Conservation (phyloP, 225 moss, liverwort and hornwort species). For the Pseudisothecium myosuroides region DNA sequence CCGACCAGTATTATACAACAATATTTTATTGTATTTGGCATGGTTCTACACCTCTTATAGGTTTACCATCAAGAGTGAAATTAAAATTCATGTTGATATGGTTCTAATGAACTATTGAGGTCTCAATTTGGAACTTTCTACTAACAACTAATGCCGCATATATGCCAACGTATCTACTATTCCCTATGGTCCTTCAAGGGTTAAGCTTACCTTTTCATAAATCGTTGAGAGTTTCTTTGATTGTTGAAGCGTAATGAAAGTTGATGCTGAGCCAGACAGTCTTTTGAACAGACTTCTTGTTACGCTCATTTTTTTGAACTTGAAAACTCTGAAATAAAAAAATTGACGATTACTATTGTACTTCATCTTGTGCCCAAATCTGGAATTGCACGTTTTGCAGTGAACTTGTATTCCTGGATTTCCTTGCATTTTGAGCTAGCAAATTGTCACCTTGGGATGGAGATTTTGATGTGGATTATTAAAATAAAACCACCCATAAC, state of each 20-base stretch:
- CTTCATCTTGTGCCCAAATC: background rate
- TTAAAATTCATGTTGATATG: too few species aligned
- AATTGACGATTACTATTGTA: background rate
- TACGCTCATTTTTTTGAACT: background rate
- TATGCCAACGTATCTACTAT: too few species aligned
- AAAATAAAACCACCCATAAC: too few species aligned
- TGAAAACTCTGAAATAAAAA: background rate
- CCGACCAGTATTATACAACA: too few species aligned
- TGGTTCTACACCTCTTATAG: too few species aligned
- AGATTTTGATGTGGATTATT: too few species aligned
- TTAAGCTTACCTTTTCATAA: background rate
- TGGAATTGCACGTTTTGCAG: background rate
- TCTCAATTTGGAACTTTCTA: too few species aligned
- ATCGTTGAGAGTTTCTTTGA: background rate
- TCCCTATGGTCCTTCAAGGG: too few species aligned
- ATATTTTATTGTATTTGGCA: too few species aligned
- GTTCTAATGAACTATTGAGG: too few species aligned
- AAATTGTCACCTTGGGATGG: background rate
- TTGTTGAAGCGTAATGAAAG: background rate
- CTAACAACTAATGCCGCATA: too few species aligned
- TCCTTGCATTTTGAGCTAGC: background rate
- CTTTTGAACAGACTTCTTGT: background rate
- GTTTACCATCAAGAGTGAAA: too few species aligned
- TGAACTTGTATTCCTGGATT: background rate
- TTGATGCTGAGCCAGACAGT: background rate